A percentile compares a stretch with the other conserved stretches of the same genome.
Evolutionary conservation across 805 yeast genomes (phyloP).

Genomic region (Debaryomyces prosopidis): DNA sequence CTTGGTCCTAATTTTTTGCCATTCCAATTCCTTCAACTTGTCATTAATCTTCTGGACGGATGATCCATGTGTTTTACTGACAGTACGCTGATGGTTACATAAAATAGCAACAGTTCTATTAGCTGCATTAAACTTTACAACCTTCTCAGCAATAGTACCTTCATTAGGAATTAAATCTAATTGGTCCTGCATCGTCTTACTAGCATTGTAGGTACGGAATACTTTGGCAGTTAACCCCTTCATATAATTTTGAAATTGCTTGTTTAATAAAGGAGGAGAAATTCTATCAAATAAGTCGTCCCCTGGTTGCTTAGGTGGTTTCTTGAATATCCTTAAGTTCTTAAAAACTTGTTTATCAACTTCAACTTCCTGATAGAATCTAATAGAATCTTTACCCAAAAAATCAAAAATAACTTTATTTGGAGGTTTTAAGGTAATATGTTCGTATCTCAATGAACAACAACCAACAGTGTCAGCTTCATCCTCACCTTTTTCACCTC

Average conservation of each 20-base stretch:
- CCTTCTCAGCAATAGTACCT: conserved; percentile 86
- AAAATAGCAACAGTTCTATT: conserved; percentile 92
- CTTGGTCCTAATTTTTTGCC: conserved; percentile 80
- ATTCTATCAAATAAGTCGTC: conserved; percentile 91
- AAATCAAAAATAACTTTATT: conserved; percentile 85
- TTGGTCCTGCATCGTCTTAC: conserved; percentile 96
- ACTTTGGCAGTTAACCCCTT: conserved; percentile 94
- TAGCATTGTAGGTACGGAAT: conserved; percentile 95
- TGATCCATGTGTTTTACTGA: conserved; percentile 79
- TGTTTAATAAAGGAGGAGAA: conserved; percentile 79
- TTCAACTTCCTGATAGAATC: conserved; percentile 89
- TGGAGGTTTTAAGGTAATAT: conserved; percentile 83
- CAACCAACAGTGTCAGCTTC: conserved; percentile 99
- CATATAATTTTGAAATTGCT: conserved; percentile 86
- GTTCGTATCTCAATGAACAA: conserved; percentile 90
- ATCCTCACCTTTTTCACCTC: conserved; percentile 96
- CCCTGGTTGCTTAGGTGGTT: conserved; percentile 85
- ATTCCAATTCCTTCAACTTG: conserved; percentile 72
- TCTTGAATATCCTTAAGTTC: conserved; percentile 82
- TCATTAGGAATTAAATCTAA: conserved; percentile 79
- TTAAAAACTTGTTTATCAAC: conserved; percentile 92
- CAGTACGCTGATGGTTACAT: conserved; percentile 96
- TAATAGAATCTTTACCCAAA: conserved; percentile 91
- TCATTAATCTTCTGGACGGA: conserved; percentile 79
- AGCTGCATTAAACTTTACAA: conserved; percentile 88